Evolutionary conservation across 2,329 filamentous ascomycete genomes (phyloP).

Genomic region (Gnomoniopsis sp.): DNA sequence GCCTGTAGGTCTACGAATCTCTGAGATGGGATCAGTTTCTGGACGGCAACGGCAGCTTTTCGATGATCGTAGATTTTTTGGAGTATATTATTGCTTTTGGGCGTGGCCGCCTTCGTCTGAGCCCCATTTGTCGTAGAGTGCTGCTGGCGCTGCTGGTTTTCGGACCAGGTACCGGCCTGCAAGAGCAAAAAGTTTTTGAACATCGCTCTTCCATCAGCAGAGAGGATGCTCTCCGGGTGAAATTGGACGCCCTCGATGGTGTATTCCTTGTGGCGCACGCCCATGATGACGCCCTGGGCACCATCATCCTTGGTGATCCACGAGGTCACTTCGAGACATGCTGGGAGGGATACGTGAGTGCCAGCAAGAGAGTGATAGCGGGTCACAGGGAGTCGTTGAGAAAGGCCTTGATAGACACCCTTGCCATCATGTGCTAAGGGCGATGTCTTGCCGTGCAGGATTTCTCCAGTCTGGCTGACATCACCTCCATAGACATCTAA

Average conservation of each 20-base stretch:
- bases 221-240: slow-evolving; percentile 95
- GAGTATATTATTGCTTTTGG: slow-evolving; percentile 72
- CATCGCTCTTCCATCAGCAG: slow-evolving; percentile 83
- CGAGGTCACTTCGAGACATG: slow-evolving; percentile 83
- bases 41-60: slow-evolving; percentile 68
- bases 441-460: slow-evolving; percentile 95
- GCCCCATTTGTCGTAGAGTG: slow-evolving; percentile 27
- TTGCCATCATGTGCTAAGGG: slow-evolving; percentile 83
- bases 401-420: slow-evolving; percentile 83
- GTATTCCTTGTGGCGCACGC: slow-evolving; percentile 87
- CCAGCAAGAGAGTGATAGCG: slow-evolving; percentile 95
- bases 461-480: slow-evolving; percentile 91
- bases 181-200: slow-evolving; percentile 87
- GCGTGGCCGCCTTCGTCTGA: neutral
- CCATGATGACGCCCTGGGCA: slow-evolving; percentile 88
- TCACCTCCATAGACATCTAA: slow-evolving; percentile 89
- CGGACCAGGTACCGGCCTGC: slow-evolving; percentile 87
- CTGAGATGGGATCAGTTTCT: slow-evolving; percentile 83
- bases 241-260: slow-evolving; percentile 97
- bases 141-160: slow-evolving; percentile 61
- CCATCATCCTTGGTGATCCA: slow-evolving; percentile 78
- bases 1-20: slow-evolving; percentile 80
- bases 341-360: slow-evolving; percentile 80
- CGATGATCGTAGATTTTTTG: slow-evolving; percentile 87
- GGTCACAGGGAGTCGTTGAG: slow-evolving; percentile 81